Percentiles rank a stretch among this genome's conserved stretches.
Evolutionary conservation across 2,329 filamentous ascomycete species (phyloP).

Genomic region (Diplodia intermedia): DNA sequence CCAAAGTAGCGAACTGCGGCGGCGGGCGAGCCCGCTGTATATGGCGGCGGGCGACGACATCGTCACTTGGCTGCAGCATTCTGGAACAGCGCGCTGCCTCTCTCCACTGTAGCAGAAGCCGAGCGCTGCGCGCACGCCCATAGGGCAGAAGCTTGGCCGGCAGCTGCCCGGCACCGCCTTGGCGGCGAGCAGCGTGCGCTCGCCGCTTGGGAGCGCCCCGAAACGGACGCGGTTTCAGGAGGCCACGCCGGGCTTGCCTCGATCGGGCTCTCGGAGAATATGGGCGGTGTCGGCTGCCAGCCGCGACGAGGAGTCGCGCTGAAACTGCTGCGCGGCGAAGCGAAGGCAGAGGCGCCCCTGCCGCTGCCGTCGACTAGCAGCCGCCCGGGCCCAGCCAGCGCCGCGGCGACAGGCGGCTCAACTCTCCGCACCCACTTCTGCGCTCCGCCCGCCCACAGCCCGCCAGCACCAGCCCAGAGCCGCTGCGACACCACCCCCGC

Average conservation of each 20-base stretch:
- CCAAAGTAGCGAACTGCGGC: conserved; percentile 28
- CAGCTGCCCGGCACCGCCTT: background rate
- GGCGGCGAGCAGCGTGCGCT: background rate
- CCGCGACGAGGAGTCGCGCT: conserved; percentile 23
- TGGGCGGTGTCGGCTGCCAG: conserved; percentile 22
- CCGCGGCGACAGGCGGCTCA: background rate
- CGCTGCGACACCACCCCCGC: background rate
- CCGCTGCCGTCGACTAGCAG: background rate
- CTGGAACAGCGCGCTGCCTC: conserved; percentile 28
- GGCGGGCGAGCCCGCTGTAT: conserved; percentile 21
- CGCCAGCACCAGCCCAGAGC: background rate
- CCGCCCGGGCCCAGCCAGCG: background rate
- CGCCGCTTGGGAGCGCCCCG: conserved; percentile 27
- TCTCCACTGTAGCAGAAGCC: conserved; percentile 32
- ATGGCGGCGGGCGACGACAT: conserved; percentile 1
- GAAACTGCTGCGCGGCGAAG: conserved; percentile 29
- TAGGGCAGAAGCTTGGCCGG: conserved; percentile 31
- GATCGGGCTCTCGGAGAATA: conserved; percentile 29
- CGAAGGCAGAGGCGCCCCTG: conserved; percentile 12
- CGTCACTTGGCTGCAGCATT: conserved; percentile 30
- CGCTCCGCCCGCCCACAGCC: background rate
- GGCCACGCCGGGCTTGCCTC: conserved; percentile 2
- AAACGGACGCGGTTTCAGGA: conserved; percentile 32
- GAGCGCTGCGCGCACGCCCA: conserved; percentile 21
- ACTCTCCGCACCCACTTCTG: background rate